Evolutionary conservation across 768 basidiomycete species (phyloP).

Genomic region (Guyanaporus albipodus): DNA sequence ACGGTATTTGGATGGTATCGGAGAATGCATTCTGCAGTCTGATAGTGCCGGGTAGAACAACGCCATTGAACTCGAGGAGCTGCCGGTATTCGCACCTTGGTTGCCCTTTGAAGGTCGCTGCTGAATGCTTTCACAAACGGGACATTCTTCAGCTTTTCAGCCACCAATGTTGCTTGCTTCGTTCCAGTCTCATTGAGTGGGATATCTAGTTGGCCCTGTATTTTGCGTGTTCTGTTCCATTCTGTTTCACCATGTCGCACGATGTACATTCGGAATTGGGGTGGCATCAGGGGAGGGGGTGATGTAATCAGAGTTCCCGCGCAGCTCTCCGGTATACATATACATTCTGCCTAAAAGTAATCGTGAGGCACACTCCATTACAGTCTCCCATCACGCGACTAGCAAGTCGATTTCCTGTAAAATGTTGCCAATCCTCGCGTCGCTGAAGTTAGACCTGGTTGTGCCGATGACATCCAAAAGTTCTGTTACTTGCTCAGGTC

Average conservation of each 20-base stretch:
- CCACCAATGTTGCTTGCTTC: conserved; percentile 55
- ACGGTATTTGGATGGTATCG: conserved; percentile 45
- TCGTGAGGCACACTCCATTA: too few species aligned
- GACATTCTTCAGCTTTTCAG: conserved; percentile 48
- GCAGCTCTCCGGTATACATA: too few species aligned
- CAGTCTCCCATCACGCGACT: conserved; percentile 20
- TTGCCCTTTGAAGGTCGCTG: conserved; percentile 71
- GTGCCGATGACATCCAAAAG: conserved; percentile 38
- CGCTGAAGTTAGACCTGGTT: conserved; percentile 48
- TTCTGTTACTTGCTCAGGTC: conserved; percentile 36
- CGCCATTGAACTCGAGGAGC: neutral
- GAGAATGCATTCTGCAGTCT: conserved; percentile 70
- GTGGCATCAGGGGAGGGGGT: too few species aligned
- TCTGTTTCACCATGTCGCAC: conserved; percentile 80
- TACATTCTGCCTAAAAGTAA: too few species aligned
- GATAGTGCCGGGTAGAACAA: neutral
- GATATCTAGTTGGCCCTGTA: conserved; percentile 77
- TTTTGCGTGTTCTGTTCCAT: conserved; percentile 55
- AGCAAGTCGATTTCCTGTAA: conserved; percentile 46
- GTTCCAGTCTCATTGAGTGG: conserved; percentile 58
- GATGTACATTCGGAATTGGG: conserved; percentile 51
- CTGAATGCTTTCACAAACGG: conserved; percentile 58
- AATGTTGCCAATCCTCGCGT: conserved; percentile 54
- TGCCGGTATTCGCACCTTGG: conserved; percentile 43
- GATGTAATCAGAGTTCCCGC: too few species aligned